These are phyloP conservation scores for Marasmius oreades DNA, from an alignment of 1,284 basidiomycete genomes.

Conservation along the genomic window DNA sequence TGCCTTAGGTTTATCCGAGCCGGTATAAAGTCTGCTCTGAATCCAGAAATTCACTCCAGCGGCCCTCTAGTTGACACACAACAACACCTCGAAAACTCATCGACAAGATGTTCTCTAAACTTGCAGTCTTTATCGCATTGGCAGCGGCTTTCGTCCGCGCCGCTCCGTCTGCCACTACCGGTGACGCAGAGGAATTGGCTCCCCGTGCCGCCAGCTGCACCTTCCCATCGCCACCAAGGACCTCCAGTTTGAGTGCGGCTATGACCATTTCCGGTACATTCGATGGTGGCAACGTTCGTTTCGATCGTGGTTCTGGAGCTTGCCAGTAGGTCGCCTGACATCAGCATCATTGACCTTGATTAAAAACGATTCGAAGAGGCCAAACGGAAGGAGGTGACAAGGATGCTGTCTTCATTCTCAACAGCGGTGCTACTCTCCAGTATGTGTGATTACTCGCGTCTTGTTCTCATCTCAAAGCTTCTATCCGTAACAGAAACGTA, in stretches of 20 bases:
- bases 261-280: constrained; percentile 16
- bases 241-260: constrained; percentile 12
- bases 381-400: constrained; percentile 16
- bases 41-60: background rate
- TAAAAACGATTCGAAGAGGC: background rate
- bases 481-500: constrained; percentile 9
- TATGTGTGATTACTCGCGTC: background rate
- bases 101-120: constrained; percentile 1
- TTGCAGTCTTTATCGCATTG: background rate
- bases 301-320: constrained; percentile 15
- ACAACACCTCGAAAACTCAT: background rate
- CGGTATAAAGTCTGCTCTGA: background rate
- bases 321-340: background rate
- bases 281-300: constrained; percentile 17
- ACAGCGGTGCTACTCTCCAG: constrained; percentile 13
- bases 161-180: background rate
- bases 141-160: background rate
- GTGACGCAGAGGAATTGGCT: background rate
- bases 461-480: background rate
- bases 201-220: constrained; percentile 15
- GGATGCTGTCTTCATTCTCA: constrained; percentile 17
- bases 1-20: background rate
- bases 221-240: constrained; percentile 16
- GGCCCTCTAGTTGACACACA: background rate
- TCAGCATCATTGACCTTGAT: too few species aligned